Conservation (phyloP, 164 flowering plant species). For the Litsea cubeba region DNA sequence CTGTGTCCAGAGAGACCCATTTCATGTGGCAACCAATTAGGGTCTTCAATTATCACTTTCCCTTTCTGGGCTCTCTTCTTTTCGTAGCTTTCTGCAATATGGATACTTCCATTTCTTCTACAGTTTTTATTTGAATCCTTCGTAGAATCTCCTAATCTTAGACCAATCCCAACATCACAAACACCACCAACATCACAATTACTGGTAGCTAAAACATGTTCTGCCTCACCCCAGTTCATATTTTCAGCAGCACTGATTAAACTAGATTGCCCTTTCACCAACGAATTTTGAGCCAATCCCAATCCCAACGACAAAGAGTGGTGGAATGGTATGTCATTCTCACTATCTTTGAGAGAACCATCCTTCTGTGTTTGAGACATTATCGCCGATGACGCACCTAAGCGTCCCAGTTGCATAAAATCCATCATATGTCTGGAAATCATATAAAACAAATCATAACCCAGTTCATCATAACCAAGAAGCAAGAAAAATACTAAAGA, state of each 20-base stretch:
- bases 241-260: neutral
- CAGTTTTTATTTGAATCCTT: neutral
- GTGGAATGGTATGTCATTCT: neutral
- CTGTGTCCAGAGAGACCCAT: neutral
- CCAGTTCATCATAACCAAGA: neutral
- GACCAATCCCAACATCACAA: neutral
- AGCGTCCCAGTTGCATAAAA: constrained; percentile 2
- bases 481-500: neutral
- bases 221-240: constrained; percentile 5
- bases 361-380: neutral
- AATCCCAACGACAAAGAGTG: neutral
- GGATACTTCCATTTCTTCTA: neutral
- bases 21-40: constrained; percentile 8
- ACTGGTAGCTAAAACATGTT: neutral
- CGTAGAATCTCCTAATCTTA: neutral
- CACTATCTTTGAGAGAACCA: constrained; percentile 3
- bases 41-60: neutral
- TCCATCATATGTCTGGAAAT: neutral
- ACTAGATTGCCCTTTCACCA: neutral
- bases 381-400: neutral
- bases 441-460: neutral
- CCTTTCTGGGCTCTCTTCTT: constrained; percentile 4
- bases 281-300: neutral
- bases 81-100: neutral
- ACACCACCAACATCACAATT: neutral